A percentile compares a stretch with the other conserved stretches of the same genome.
These are phyloP conservation scores for Centrapalus pauciflorus DNA, from an alignment of 129 eudicot genomes.

Conservation along the genomic window DNA sequence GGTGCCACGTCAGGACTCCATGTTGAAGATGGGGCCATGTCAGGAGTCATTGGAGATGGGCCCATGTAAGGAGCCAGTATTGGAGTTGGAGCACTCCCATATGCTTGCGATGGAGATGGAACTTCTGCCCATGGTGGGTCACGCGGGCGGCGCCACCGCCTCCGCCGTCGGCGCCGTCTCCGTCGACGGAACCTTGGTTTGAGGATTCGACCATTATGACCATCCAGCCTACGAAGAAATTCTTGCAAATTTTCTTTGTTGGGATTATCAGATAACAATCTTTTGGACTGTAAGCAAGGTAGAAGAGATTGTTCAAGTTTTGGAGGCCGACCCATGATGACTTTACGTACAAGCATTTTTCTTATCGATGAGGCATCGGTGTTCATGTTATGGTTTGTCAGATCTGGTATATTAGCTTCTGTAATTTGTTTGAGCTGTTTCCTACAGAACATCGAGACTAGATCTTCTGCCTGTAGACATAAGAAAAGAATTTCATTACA, in stretches of 20 bases:
- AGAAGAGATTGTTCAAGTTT: background rate
- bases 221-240: background rate
- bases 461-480: slow-evolving; percentile 28
- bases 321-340: background rate
- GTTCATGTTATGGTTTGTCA: background rate
- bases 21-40: background rate
- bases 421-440: slow-evolving; percentile 18
- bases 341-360: slow-evolving; percentile 16
- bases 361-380: slow-evolving; percentile 11
- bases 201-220: slow-evolving; percentile 21
- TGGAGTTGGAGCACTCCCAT: slow-evolving; percentile 24
- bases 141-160: slow-evolving; percentile 24
- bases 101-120: slow-evolving; percentile 6
- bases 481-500: background rate
- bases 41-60: slow-evolving; percentile 1
- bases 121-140: slow-evolving; percentile 10
- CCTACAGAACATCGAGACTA: slow-evolving; percentile 7
- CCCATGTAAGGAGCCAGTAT: slow-evolving; percentile 5
- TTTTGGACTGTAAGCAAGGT: background rate
- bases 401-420: slow-evolving; percentile 20
- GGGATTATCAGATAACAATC: background rate
- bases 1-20: slow-evolving; percentile 7
- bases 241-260: background rate
- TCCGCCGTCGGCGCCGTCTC: slow-evolving; percentile 14
- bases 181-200: slow-evolving; percentile 27